phyloP scores from a whole-genome alignment of 2,329 filamentous ascomycete genomes.

The Hirsutella thompsonii region DNA sequence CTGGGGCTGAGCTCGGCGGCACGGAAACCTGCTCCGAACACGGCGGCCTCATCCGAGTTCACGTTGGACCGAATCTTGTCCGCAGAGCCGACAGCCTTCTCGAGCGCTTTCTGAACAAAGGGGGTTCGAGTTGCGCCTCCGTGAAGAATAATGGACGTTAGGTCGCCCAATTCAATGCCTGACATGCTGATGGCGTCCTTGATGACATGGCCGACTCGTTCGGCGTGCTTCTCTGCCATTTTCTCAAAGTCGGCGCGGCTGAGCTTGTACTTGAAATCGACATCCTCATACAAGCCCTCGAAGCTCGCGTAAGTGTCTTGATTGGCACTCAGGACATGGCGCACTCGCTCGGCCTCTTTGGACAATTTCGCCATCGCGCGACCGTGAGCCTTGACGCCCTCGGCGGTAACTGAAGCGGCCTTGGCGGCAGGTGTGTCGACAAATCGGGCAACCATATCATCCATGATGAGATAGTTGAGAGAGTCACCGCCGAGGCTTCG shows the following conservation, averaged over 20 bases:
- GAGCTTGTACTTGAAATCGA: constrained; percentile 90
- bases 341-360: constrained; percentile 79
- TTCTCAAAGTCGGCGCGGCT: constrained; percentile 69
- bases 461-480: constrained; percentile 75
- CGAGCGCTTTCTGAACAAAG: constrained; percentile 83
- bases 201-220: constrained; percentile 57
- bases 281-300: constrained; percentile 80
- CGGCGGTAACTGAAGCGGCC: constrained; percentile 46
- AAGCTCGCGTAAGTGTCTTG: constrained; percentile 68
- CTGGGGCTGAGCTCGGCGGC: constrained; percentile 84
- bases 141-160: constrained; percentile 87
- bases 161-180: constrained; percentile 57
- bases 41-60: constrained; percentile 92
- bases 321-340: constrained; percentile 90
- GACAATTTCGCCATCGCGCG: constrained; percentile 80
- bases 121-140: constrained; percentile 84
- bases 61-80: constrained; percentile 86
- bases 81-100: constrained; percentile 56
- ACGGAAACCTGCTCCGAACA: constrained; percentile 91
- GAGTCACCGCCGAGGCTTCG: constrained; percentile 78
- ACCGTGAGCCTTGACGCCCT: constrained; percentile 60
- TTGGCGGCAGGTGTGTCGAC: constrained; percentile 55
- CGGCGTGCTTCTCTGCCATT: constrained; percentile 54
- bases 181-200: constrained; percentile 63
- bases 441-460: constrained; percentile 78